Base-by-base conservation (phyloP, 257 asterid genomes). In the Dorcoceras hygrometricum region DNA sequence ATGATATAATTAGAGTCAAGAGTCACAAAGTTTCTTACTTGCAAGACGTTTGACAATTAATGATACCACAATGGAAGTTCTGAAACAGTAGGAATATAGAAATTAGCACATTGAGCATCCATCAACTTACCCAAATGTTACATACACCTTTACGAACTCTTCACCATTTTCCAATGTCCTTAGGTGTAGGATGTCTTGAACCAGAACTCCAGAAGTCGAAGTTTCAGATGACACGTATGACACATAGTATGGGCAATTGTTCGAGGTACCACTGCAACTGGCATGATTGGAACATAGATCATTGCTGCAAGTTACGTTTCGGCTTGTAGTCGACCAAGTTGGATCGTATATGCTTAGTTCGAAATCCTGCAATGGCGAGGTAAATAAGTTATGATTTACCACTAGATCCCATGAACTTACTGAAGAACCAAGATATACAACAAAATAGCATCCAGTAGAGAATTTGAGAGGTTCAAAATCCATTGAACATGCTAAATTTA, bases 161-260 rank as follows among this genome's bases (percentile, higher is more conserved):
- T 51, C 79, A 72, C 79, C 80, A 51, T 56, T 57, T 50, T 73
- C 81, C 64, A 79, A 83, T 36, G 91, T 64, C 76, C 69, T 80
- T 71, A 88, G 75, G 71, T 86, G 97, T 57, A 90, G 83, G 75
- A 90, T 26, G 74, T 90, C 97, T 75, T 88, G 93, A 77, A 90
- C 72, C 69, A 90, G 71, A 67, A 88, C 63, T 67, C 97, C 96
- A n/a, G 97, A 86, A 71, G 96, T 90, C 70, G 97, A 90, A 69
- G 97, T 90, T 55, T 84, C 95, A 12, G 91, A 81, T 10, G 96
- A 86, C 71, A 90, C 82, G 69, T 90, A 90, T 20, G 96, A 86
- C 29, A 84, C 90, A 48, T 85, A 72, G 76, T 88, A 90, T 79
- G 92, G 93, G 83, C 97, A 90, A 70, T 59, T 83, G 62, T 57